phyloP scores from a whole-genome alignment of 2,329 filamentous ascomycete genomes.

The Fusarium nygamai region DNA sequence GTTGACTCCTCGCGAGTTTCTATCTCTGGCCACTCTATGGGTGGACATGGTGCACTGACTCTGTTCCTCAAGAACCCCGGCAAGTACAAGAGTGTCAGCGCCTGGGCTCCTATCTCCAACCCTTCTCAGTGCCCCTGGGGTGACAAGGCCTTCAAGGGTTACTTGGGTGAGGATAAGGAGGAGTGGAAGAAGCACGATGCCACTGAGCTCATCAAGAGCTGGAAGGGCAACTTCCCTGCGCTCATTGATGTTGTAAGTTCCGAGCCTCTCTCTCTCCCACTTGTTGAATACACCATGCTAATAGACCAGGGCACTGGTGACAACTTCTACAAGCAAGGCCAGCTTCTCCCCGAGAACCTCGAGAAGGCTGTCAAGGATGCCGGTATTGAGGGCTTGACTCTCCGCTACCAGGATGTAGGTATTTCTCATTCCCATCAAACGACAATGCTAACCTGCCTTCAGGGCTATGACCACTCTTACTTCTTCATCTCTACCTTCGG shows the following conservation, averaged over 20 bases:
- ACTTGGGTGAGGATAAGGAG: constrained; percentile 80
- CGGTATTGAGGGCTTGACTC: constrained; percentile 75
- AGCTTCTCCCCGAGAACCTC: constrained; percentile 94
- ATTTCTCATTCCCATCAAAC: not conserved
- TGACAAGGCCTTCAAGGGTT: constrained; percentile 92
- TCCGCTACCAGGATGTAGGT: constrained; percentile 82
- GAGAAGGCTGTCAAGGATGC: constrained; percentile 79
- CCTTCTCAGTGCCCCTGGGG: constrained; percentile 90
- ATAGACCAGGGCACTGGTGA: constrained; percentile 80
- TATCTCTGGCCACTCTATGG: constrained; percentile 97
- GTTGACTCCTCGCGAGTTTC: constrained; percentile 78
- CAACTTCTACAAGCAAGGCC: constrained; percentile 94
- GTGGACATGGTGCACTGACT: constrained; percentile 93
- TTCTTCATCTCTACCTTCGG: constrained; percentile 94
- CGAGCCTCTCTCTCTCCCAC: not conserved
- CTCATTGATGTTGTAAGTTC: constrained; percentile 85
- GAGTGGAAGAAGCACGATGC: constrained; percentile 93
- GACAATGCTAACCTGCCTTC: not conserved
- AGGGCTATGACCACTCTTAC: constrained; percentile 97
- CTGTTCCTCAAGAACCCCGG: constrained; percentile 92
- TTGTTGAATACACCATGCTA: not conserved
- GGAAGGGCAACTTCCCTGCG: constrained; percentile 76
- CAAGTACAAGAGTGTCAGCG: constrained; percentile 87
- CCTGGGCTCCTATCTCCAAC: constrained; percentile 91
- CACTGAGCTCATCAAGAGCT: constrained; percentile 84